phyloP scores from a whole-genome alignment of 805 yeast genomes.

The Yamadazyma scolyti region DNA sequence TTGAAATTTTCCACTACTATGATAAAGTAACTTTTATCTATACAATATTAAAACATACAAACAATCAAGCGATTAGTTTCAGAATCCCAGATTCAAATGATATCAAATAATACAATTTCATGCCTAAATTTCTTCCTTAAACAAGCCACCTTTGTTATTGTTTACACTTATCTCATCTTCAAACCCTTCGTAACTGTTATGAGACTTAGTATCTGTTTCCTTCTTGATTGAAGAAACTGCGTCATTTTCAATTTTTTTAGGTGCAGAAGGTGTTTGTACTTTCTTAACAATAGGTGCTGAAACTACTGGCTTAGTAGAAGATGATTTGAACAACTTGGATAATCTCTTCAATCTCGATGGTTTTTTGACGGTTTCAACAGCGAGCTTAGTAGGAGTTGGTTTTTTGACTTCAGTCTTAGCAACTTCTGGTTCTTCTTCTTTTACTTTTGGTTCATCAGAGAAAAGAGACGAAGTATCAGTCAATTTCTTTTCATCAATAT shows the following conservation, averaged over 20 bases:
- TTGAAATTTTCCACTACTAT: no score
- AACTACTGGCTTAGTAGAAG: slow-evolving; percentile 1
- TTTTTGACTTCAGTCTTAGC: slow-evolving; percentile 1
- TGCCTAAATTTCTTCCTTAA: slow-evolving; percentile 37
- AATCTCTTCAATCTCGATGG: slow-evolving; percentile 11
- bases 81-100: no score
- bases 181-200: slow-evolving; percentile 11
- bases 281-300: slow-evolving; percentile 2
- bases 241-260: slow-evolving; percentile 1
- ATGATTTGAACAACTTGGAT: slow-evolving; percentile 11
- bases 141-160: slow-evolving; percentile 32
- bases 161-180: slow-evolving; percentile 27
- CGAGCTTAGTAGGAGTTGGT: slow-evolving; percentile 2
- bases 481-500: slow-evolving; percentile 31
- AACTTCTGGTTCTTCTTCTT: slow-evolving; percentile 3
- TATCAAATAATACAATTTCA: background rate
- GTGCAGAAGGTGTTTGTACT: background rate
- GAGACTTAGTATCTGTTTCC: slow-evolving; percentile 9
- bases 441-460: slow-evolving; percentile 16
- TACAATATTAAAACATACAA: no score
- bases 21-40: no score
- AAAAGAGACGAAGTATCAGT: slow-evolving; percentile 39
- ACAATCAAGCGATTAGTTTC: no score
- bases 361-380: slow-evolving; percentile 5
- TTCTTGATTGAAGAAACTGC: slow-evolving; percentile 2